phyloP scores from a whole-genome alignment of 805 yeast species.

The Hermanozyma aechmeae region DNA sequence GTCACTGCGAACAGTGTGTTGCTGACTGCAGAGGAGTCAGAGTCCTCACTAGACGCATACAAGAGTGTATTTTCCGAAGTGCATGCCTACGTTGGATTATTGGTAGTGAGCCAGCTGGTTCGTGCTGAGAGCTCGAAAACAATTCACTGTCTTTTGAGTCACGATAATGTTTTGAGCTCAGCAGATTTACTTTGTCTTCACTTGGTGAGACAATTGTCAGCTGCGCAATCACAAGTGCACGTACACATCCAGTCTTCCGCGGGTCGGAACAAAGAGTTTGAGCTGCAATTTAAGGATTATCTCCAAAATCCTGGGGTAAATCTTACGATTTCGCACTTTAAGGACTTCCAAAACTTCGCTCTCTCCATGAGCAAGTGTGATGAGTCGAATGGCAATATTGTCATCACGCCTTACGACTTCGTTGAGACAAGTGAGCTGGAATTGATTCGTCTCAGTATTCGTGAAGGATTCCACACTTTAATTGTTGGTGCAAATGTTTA shows the following conservation, averaged over 20 bases:
- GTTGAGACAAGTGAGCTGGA: slow-evolving; percentile 14
- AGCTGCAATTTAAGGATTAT: slow-evolving; percentile 7
- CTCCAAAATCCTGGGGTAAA: slow-evolving; percentile 5
- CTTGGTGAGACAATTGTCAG: slow-evolving; percentile 13
- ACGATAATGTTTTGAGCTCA: slow-evolving; percentile 22
- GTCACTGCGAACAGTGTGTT: slow-evolving; percentile 6
- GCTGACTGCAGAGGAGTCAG: slow-evolving; percentile 4
- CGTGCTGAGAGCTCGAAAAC: slow-evolving; percentile 6
- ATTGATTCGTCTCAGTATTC: slow-evolving; percentile 13
- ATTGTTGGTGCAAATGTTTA: slow-evolving; percentile 7
- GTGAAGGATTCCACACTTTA: slow-evolving; percentile 17
- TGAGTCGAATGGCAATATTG: slow-evolving; percentile 9
- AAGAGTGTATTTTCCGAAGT: slow-evolving; percentile 16
- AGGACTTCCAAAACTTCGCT: slow-evolving; percentile 7
- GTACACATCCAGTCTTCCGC: slow-evolving; percentile 7
- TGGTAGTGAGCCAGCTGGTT: slow-evolving; percentile 7
- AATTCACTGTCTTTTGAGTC: slow-evolving; percentile 19
- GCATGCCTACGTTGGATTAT: slow-evolving; percentile 23
- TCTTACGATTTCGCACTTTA: slow-evolving; percentile 8
- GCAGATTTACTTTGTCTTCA: slow-evolving; percentile 26
- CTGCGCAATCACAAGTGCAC: slow-evolving; percentile 2
- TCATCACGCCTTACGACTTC: slow-evolving; percentile 5
- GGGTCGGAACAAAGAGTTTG: slow-evolving; percentile 6
- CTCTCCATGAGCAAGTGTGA: slow-evolving; percentile 2
- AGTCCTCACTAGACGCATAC: slow-evolving; percentile 12